Base-by-base conservation (phyloP, 2,329 filamentous ascomycete species). In the Colletotrichum salicis region DNA sequence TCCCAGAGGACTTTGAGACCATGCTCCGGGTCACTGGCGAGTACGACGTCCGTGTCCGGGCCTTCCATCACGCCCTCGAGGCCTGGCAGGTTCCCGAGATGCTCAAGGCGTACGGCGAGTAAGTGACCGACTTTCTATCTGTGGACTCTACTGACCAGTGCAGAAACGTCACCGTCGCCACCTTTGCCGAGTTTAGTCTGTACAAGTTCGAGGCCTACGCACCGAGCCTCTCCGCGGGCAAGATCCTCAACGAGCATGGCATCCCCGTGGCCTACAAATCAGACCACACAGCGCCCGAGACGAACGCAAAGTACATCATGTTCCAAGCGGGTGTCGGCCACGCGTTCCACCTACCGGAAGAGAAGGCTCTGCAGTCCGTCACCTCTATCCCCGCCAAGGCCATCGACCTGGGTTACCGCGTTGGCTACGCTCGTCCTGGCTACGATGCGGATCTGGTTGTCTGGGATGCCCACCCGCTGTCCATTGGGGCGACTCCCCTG, bases 391-490 rank as follows among this genome's bases (percentile, higher is more conserved):
- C 85, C 4, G 85, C 85, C 5, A 80, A 78, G 12, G 82, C 84
- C 3, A 75, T 86, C 1, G 81, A 84, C 41, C 78, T 85, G 31
- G 81, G 81, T 56, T 78, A 84, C 69, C 81, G 85, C 1, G 80
- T 87, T 3, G 86, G 86, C 3, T 86, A 83, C 69, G 78, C 78
- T 10, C 80, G 80, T 15, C 75, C 82, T 4, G 84, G 85, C 4
- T 87, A 85, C 68, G 86, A 88, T 75, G 86, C 85, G 15, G 86
- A 88, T 68, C 74, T 87, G 35, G 86, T 86, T 5, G 79, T 87
- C 5, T 87, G 85, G 85, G 82, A 87, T 69, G 80, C 80, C 0
- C 84, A 87, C 71, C 85, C 85, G 3, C 78, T 87, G 1, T 78
- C 81, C 13, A 74, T 84, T 19, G 85, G 84, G 6, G 84, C 85